These are phyloP conservation scores for Dentipellis sp. DNA, from an alignment of 768 basidiomycete species.

Conservation along the genomic window DNA sequence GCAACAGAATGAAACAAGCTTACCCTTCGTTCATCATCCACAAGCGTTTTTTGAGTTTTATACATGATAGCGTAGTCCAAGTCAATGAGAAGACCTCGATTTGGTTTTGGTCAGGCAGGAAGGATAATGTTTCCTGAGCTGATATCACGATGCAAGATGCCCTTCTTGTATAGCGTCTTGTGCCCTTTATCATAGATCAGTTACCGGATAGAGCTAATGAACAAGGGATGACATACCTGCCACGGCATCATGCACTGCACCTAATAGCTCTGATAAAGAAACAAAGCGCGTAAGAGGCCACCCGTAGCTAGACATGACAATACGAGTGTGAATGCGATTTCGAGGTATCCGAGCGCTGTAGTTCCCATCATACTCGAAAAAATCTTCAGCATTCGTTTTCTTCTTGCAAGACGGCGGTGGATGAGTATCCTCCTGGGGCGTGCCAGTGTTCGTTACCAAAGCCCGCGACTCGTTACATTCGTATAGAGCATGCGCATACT, in stretches of 20 bases:
- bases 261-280: background rate
- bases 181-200: background rate
- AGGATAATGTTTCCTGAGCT: background rate
- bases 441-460: too few relatives aligned
- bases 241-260: background rate
- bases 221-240: background rate
- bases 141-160: background rate
- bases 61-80: background rate
- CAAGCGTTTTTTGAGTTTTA: background rate
- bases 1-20: background rate
- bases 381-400: too few relatives aligned
- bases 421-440: too few relatives aligned
- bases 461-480: too few relatives aligned
- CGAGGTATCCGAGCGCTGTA: background rate
- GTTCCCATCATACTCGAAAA: too few relatives aligned
- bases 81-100: background rate
- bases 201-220: too few relatives aligned
- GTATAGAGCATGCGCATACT: too few relatives aligned
- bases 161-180: background rate
- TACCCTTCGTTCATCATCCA: background rate
- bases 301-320: background rate
- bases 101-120: background rate
- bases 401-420: too few relatives aligned
- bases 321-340: background rate
- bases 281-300: background rate